Evolutionary conservation across 75 land plant genomes (phyloP), one percentile per base, ranked within the genome.

Genomic region (Adiantum capillusveneris): DNA sequence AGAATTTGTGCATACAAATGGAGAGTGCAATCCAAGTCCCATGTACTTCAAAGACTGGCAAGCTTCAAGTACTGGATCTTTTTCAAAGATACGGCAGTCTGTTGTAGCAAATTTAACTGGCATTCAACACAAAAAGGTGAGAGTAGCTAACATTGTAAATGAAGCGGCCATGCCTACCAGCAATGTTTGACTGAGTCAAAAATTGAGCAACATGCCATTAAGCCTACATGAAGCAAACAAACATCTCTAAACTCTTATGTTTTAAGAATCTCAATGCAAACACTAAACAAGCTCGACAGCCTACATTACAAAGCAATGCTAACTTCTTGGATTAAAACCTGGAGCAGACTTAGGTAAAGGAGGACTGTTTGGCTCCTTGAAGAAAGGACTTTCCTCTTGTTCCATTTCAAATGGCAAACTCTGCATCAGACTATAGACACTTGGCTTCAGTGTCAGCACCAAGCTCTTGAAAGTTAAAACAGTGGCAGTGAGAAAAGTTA

Each of bases 371-470:
- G 57, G 75, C 53, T 55, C 56, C 2, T 67, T 39, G 25, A 13
- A 1, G n/a, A 46, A 21, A 13, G 73, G 64, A 29, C 29, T 48
- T 36, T 79, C 78, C 27, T 79, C 81, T 18, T 61, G 65, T 21
- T 74, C 78, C 42, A 75, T 25, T 27, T 79, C 81, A 20, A 69
- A 78, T 31, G 41, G 65, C 25, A 74, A 65, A 62, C 74, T 78
- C 62, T 79, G 81, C 61, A 79, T 70, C 60, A 75, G 42, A 58
- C 81, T 79, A 58, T 29, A n/a, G n/a, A n/a, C n/a, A n/a, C n/a
- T n/a, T n/a, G n/a, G n/a, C n/a, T n/a, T n/a, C n/a, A n/a, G n/a
- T n/a, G n/a, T n/a, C n/a, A n/a, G n/a, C n/a, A n/a, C n/a, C n/a
- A n/a, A n/a, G n/a, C n/a, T n/a, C n/a, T n/a, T n/a, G n/a, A n/a